These are phyloP conservation scores for Breviolum minutum DNA, from an alignment of 73 alveolate genomes.

Conservation along the genomic window DNA sequence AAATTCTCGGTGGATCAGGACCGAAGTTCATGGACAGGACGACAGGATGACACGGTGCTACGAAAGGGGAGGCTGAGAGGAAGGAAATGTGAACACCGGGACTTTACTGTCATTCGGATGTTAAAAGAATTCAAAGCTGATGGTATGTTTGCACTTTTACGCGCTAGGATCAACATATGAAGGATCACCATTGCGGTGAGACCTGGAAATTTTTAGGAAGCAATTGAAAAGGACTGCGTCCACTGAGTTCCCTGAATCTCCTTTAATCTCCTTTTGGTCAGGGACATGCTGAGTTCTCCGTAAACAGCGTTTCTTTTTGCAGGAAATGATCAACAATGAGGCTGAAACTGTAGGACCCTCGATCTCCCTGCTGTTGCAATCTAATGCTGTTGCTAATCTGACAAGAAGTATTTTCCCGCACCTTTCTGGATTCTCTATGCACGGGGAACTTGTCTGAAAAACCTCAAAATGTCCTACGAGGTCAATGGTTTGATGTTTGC, in stretches of 20 bases:
- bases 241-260: too few relatives aligned
- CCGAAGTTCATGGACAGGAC: not conserved
- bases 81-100: not conserved
- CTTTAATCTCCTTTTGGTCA: too few relatives aligned
- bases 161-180: not conserved
- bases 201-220: too few relatives aligned
- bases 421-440: too few relatives aligned
- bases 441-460: not conserved
- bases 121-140: not conserved
- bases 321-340: constrained; percentile 63
- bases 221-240: not conserved
- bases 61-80: not conserved
- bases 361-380: not conserved
- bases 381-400: too few relatives aligned
- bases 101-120: not conserved
- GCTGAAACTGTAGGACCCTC: not conserved
- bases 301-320: not conserved
- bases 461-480: not conserved
- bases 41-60: not conserved
- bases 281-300: too few relatives aligned
- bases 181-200: not conserved
- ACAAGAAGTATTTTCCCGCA: too few relatives aligned
- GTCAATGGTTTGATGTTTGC: not conserved
- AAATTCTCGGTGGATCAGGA: constrained; percentile 82
- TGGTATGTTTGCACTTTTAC: not conserved